Percentiles rank a stretch among this genome's conserved stretches.
Conservation (phyloP, 108 stramenopile species). For the Thalassiosira profunda region DNA sequence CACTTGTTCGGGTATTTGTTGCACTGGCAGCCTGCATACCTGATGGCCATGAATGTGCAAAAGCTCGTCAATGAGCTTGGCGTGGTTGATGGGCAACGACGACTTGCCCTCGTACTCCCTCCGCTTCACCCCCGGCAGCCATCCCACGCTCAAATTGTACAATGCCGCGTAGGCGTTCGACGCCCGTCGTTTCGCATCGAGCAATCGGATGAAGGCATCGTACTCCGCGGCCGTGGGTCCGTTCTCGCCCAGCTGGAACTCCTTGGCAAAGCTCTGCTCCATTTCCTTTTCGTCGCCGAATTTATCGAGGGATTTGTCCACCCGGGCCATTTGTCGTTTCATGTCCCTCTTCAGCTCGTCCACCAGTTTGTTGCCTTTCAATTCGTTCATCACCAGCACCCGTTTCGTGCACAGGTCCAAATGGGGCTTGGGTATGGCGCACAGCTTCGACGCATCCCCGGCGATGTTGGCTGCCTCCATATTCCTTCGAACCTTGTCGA, state of each 20-base stretch:
- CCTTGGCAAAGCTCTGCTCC: slow-evolving; percentile 43
- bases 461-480: slow-evolving; percentile 62
- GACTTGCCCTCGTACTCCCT: slow-evolving; percentile 51
- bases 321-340: slow-evolving; percentile 48
- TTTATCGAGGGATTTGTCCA: slow-evolving; percentile 52
- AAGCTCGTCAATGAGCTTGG: slow-evolving; percentile 83
- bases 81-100: slow-evolving; percentile 80
- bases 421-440: slow-evolving; percentile 72
- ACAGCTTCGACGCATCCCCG: slow-evolving; percentile 41
- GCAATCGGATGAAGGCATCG: slow-evolving; percentile 56
- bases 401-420: slow-evolving; percentile 71
- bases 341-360: slow-evolving; percentile 69
- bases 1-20: too few relatives aligned
- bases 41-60: slow-evolving; percentile 78
- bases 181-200: slow-evolving; percentile 56
- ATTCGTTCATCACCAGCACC: slow-evolving; percentile 88
- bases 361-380: slow-evolving; percentile 78
- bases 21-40: slow-evolving; percentile 1
- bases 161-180: slow-evolving; percentile 50
- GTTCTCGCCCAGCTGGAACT: slow-evolving; percentile 50
- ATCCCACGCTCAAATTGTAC: slow-evolving; percentile 66
- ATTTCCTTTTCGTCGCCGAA: slow-evolving; percentile 49
- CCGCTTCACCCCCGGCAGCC: slow-evolving; percentile 51
- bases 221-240: slow-evolving; percentile 69
- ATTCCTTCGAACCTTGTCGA: slow-evolving; percentile 70